phyloP scores from a whole-genome alignment of 495 filamentous ascomycete genomes.

The Patellaria atrata region DNA sequence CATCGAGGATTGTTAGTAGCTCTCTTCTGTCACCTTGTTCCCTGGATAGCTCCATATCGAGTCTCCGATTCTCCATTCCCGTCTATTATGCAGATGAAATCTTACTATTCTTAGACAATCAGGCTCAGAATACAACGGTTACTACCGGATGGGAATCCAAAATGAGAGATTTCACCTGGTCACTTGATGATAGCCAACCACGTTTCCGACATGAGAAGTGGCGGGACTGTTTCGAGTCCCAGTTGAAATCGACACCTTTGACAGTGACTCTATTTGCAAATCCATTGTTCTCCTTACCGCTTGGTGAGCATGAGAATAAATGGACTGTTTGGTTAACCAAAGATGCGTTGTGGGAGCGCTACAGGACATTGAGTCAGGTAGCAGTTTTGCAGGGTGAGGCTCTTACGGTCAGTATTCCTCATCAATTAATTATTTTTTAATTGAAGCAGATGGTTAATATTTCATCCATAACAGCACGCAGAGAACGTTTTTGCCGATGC shows the following conservation, averaged over 20 bases:
- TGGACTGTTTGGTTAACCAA: constrained; percentile 27
- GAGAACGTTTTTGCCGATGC: constrained; percentile 17
- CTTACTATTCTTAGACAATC: constrained; percentile 3
- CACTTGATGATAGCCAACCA: constrained; percentile 34
- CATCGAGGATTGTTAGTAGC: constrained; percentile 43
- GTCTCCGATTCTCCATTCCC: neutral
- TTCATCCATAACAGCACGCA: constrained; percentile 16
- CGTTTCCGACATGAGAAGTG: constrained; percentile 38
- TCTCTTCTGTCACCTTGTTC: neutral
- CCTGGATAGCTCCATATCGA: neutral
- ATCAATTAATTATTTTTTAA: neutral
- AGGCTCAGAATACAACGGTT: constrained; percentile 25
- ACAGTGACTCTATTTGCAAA: constrained; percentile 27
- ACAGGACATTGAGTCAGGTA: constrained; percentile 46
- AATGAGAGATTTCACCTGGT: constrained; percentile 37
- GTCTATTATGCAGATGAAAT: neutral
- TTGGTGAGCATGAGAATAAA: constrained; percentile 26
- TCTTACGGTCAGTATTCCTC: constrained; percentile 31
- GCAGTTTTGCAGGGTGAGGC: constrained; percentile 36
- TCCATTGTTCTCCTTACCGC: constrained; percentile 38
- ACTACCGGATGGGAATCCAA: constrained; percentile 39
- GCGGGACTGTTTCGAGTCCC: constrained; percentile 32
- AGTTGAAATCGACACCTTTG: constrained; percentile 29
- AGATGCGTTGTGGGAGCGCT: constrained; percentile 40
- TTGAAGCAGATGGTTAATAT: neutral